Evolutionary conservation across 345 rosid genomes (phyloP).

Genomic region (Hirschfeldia incana): DNA sequence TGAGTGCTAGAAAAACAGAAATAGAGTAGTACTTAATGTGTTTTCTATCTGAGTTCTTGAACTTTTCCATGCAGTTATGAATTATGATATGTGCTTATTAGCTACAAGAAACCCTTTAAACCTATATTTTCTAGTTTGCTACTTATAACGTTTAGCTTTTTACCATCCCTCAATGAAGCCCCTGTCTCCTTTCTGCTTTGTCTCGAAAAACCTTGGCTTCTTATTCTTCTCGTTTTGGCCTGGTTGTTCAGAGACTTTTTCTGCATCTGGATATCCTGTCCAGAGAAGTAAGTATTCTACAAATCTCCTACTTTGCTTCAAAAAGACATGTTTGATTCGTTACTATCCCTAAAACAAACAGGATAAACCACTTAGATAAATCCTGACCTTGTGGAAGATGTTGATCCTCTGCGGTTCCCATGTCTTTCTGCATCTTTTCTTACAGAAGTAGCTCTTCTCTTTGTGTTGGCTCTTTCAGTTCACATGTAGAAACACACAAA

Average conservation of each 20-base stretch:
- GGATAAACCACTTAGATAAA: neutral
- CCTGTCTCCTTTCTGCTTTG: conserved; percentile 41
- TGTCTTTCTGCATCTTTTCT: conserved; percentile 30
- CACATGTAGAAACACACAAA: conserved; percentile 13
- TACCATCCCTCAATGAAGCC: conserved; percentile 44
- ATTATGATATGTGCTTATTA: neutral
- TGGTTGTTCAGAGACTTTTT: conserved; percentile 11
- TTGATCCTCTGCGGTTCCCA: conserved; percentile 12
- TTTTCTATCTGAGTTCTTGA: neutral
- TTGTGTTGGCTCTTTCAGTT: conserved; percentile 1
- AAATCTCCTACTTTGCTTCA: neutral
- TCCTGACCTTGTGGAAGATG: conserved; percentile 34
- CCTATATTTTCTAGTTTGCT: neutral
- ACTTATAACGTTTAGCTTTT: neutral
- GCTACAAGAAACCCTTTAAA: neutral
- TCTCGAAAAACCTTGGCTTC: conserved; percentile 6
- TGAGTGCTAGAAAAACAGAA: neutral
- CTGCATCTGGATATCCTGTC: conserved; percentile 33
- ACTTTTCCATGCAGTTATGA: neutral
- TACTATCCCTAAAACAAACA: neutral
- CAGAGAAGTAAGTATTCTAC: conserved; percentile 18
- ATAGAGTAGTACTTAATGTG: neutral
- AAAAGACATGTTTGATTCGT: neutral
- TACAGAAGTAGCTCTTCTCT: conserved; percentile 1
- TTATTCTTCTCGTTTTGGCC: conserved; percentile 23